Evolutionary conservation across 176 grass and related monocot genomes (phyloP), one percentile per base, ranked within the genome.

Genomic region (Typha latifolia): DNA sequence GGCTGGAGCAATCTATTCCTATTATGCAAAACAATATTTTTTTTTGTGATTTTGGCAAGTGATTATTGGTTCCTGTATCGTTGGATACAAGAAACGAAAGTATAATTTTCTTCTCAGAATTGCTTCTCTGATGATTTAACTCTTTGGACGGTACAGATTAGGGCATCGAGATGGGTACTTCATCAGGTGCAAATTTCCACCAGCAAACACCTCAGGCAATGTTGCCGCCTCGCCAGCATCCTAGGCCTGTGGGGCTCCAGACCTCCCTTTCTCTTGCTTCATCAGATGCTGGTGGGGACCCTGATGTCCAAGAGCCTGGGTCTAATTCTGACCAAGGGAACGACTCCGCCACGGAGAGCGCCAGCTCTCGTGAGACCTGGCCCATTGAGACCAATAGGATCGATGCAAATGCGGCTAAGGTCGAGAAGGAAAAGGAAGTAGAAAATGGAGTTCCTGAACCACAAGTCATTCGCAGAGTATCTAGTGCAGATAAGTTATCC

Each of bases 301-400:
- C 78, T 12, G 83, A 91, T 68, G 81, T 84, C 77, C 85, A 86
- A 65, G 85, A 88, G 12, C 87, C 77, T 6, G 29, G 66, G 50
- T 84, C 82, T 0, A 91, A 89, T 75, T 96, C 93, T 15, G 82
- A 89, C 32, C 68, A 34, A 1, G 85, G 82, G 12, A 79, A 91
- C 3, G 85, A 91, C 66, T 91, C 87, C 0, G 84, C 80, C 55
- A 96, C 87, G 0, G 85, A 89, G 80, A 91, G 85, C 49, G 92
- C 82, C 34, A 91, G 85, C 49, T 89, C 88, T 16, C 66, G 70
- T 11, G 87, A 87, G 67, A 88, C 91, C 50, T 88, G 79, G 82
- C 91, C 84, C 0, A 50, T 63, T 12, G 91, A 88, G 77, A 79
- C 84, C 21, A 87, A 66, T 64, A 76, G 72, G 12, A 67, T 19